Conservation (phyloP, 2,329 filamentous ascomycete species). For the Tolypocladium tropicale region DNA sequence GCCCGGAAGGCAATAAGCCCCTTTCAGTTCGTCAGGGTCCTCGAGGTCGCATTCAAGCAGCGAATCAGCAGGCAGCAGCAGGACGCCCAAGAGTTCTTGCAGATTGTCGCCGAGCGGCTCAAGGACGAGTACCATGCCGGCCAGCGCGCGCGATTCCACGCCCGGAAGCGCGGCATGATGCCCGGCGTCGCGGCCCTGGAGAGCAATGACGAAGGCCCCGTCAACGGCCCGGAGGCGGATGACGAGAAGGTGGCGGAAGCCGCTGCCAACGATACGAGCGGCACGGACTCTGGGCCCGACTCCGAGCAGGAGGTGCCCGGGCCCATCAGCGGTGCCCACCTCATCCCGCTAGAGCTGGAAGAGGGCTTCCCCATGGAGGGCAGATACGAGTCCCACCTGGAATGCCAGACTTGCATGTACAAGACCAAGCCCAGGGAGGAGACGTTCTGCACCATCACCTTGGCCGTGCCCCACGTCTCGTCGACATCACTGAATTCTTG, state of each 20-base stretch:
- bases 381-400: constrained; percentile 84
- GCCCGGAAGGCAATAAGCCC: constrained; percentile 91
- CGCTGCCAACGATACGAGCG: not conserved
- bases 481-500: constrained; percentile 77
- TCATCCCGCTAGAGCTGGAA: constrained; percentile 37
- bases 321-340: constrained; percentile 8
- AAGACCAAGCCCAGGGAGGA: constrained; percentile 75
- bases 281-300: not conserved
- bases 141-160: constrained; percentile 56
- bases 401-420: constrained; percentile 84
- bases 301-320: constrained; percentile 6
- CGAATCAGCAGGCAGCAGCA: constrained; percentile 91
- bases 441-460: constrained; percentile 82
- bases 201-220: not conserved
- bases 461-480: constrained; percentile 78
- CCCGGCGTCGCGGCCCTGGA: constrained; percentile 1
- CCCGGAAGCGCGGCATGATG: constrained; percentile 23
- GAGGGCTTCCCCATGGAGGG: constrained; percentile 88
- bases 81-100: constrained; percentile 94
- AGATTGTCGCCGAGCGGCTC: constrained; percentile 83
- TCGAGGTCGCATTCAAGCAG: constrained; percentile 81
- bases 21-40: constrained; percentile 66
- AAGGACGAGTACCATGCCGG: constrained; percentile 92
- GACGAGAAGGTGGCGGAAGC: not conserved
- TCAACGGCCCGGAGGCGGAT: constrained; percentile 11